Evolutionary conservation across 345 rosid genomes (phyloP), one percentile per base, ranked within the genome.

Genomic region (Linum usitatissimum): DNA sequence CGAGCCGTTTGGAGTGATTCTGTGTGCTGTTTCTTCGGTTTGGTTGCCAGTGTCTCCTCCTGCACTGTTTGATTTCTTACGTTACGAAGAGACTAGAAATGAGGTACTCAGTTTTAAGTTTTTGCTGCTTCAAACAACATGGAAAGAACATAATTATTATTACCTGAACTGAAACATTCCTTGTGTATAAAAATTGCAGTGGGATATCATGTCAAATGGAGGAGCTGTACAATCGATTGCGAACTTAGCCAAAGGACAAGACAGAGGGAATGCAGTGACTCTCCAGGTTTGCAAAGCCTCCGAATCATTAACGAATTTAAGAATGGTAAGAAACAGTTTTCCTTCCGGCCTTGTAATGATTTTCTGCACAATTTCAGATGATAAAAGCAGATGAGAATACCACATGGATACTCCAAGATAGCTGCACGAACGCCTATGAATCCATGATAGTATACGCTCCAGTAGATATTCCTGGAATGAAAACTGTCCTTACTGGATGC

Each of bases 261-360:
- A 90, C 75, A 81, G 96, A 34, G 99, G 97, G 73, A 93, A 93
- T 70, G 79, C 97, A 66, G 99, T 87, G 55, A 74, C 86, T 30
- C 80, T 93, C 53, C 99, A 84, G 64, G 99, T 82, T 59, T 67
- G 66, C 31, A 31, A 21, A 31, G 61, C 67, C 28, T 30, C n/a
- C 39, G 18, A 18, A 18, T 23, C 62, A 51, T 51, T n/a, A 55
- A 18, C 14, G 38, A 34, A 7, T 34, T 34, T 34, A 20, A 31
- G 15, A 34, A 40, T 23, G 17, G 9, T n/a, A 23, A 14, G 18
- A 12, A 21, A 12, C 30, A 19, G n/a, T 9, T 17, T 45, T 12
- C 1, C 38, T 49, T 48, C 49, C 34, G 9, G 6, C 30, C 9
- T 30, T 9, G 36, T 13, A 28, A 18, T 28, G 38, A 30, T 6